Evolutionary conservation across 257 asterid species (phyloP), one percentile per base, ranked within the genome.

Genomic region (Cynanchum wilfordii): DNA sequence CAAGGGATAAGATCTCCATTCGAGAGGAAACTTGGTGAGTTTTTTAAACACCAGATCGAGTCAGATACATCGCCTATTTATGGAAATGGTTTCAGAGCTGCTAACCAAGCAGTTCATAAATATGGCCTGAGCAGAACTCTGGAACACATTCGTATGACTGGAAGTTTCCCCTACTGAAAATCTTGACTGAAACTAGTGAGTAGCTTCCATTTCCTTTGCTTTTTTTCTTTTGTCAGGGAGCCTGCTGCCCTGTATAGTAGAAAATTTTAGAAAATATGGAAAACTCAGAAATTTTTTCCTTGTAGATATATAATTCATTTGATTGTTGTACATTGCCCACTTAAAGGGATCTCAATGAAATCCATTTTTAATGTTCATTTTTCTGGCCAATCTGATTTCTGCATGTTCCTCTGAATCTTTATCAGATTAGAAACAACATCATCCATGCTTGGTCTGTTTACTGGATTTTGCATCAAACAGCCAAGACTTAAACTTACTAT

Each of bases 41-140:
- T 90, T 74, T 89, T 90, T 77, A 92, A 92, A 82, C 89, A 92
- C 73, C 99, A 95, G 86, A 95, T 95, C 19, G 96, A 89, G 78
- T 84, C 96, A 0, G 99, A 95, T 70, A 78, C 92, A 11, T 95
- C 99, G 3, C 82, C 82, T 30, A 90, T 95, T 8, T 95, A 95
- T 66, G 99, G 99, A 67, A 82, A 95, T 64, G 98, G 99, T 19
- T 95, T 88, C 68, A 74, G 98, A 74, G 89, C 88, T 36, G 99
- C 94, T 75, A 87, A 90, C 51, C 86, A 80, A 50, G 97, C 96
- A 0, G 96, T 90, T 66, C 77, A 76, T 63, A 84, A 83, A 78
- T 91, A 87, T 66, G 99, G 99, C 64, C 66, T 95, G 74, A 83
- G 80, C 80, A 80, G 80, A 70, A 95, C 99, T 24, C 83, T 95